These are phyloP conservation scores for Thielaviopsis cerberus DNA, from an alignment of 2,329 filamentous ascomycete genomes.

Conservation along the genomic window DNA sequence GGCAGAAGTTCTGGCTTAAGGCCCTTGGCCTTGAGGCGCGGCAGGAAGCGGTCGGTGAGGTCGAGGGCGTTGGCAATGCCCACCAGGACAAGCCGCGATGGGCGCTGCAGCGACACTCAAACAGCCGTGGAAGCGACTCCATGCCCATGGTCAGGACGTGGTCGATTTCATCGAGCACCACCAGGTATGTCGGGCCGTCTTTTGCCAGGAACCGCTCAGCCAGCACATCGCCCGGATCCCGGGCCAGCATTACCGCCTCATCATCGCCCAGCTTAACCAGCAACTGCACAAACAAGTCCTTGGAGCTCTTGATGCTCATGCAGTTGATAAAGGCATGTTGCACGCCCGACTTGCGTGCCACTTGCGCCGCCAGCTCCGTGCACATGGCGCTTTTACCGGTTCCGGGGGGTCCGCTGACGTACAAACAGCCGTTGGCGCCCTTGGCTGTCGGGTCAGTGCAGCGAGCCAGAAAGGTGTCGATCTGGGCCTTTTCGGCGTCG, in stretches of 20 bases:
- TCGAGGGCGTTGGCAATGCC: constrained; percentile 95
- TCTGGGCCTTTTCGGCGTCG: constrained; percentile 45
- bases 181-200: constrained; percentile 43
- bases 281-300: constrained; percentile 67
- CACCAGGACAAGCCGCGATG: constrained; percentile 64
- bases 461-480: constrained; percentile 49
- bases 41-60: constrained; percentile 83
- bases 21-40: constrained; percentile 79
- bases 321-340: constrained; percentile 78
- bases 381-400: constrained; percentile 95
- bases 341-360: constrained; percentile 33
- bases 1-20: constrained; percentile 77
- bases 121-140: constrained; percentile 79
- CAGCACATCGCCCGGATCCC: constrained; percentile 23
- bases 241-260: constrained; percentile 13
- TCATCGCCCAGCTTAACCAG: constrained; percentile 48
- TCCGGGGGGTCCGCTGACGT: constrained; percentile 86
- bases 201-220: constrained; percentile 7
- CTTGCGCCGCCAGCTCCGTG: constrained; percentile 51
- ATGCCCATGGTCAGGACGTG: constrained; percentile 77
- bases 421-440: constrained; percentile 60
- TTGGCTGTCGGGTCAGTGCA: constrained; percentile 23
- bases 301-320: constrained; percentile 82
- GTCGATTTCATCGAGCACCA: constrained; percentile 88
- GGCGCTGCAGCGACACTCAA: constrained; percentile 78